Evolutionary conservation across 345 rosid species (phyloP).

Genomic region (Eucalyptus urophylla): DNA sequence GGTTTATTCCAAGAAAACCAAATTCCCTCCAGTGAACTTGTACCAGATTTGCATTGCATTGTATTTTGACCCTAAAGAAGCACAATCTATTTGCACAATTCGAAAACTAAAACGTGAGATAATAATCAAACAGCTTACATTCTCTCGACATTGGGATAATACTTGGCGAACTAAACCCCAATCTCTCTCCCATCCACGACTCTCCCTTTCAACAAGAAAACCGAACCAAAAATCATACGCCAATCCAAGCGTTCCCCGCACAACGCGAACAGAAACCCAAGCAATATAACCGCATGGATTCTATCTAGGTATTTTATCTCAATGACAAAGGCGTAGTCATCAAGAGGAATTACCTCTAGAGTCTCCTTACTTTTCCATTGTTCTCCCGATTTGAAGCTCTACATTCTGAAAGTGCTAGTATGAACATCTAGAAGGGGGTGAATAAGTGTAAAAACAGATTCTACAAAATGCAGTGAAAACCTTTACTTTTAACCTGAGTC

Average conservation of each 20-base stretch:
- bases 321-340: too few species aligned
- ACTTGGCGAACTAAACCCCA: slow-evolving; percentile 89
- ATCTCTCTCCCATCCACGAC: slow-evolving; percentile 92
- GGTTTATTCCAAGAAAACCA: neutral
- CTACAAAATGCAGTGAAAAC: too few species aligned
- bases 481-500: too few species aligned
- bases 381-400: too few species aligned
- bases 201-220: slow-evolving; percentile 36
- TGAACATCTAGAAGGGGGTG: too few species aligned
- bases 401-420: too few species aligned
- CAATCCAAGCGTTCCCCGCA: neutral
- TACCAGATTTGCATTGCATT: neutral
- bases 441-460: too few species aligned
- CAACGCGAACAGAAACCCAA: neutral
- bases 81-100: neutral
- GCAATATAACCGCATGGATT: too few species aligned
- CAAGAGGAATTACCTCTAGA: too few species aligned
- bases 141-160: slow-evolving; percentile 90
- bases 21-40: neutral
- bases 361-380: too few species aligned
- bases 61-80: neutral
- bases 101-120: neutral
- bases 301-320: too few species aligned
- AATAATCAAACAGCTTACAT: slow-evolving; percentile 36
- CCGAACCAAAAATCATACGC: neutral